phyloP scores from a whole-genome alignment of 306 rosid species.

The Begonia fuchsioides region DNA sequence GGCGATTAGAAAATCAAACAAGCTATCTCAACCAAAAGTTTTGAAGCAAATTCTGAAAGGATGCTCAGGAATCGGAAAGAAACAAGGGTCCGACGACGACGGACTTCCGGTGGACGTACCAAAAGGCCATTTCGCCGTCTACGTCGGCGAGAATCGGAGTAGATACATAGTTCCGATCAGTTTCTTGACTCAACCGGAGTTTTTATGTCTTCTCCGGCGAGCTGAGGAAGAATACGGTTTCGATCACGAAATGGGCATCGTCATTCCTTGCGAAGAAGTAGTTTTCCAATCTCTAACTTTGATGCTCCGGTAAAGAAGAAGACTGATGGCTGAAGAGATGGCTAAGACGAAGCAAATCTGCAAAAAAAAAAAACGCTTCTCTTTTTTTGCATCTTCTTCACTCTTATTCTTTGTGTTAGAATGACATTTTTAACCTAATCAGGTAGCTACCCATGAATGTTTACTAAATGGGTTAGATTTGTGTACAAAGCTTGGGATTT shows the following conservation, averaged over 20 bases:
- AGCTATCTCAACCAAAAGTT: constrained; percentile 51
- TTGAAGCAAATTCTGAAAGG: constrained; percentile 70
- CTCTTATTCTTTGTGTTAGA: background rate
- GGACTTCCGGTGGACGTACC: constrained; percentile 71
- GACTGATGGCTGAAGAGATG: background rate
- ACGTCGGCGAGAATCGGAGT: constrained; percentile 72
- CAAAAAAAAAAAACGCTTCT: background rate
- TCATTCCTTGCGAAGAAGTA: constrained; percentile 88
- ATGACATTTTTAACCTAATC: background rate
- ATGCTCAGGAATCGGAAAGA: constrained; percentile 67
- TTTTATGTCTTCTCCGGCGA: constrained; percentile 64
- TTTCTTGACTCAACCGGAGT: constrained; percentile 60
- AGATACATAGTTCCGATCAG: constrained; percentile 85
- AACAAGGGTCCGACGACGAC: constrained; percentile 25
- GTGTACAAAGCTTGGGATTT: background rate
- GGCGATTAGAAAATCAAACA: constrained; percentile 61
- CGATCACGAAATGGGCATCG: constrained; percentile 85
- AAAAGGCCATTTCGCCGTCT: constrained; percentile 79
- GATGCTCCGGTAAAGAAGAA: constrained; percentile 19
- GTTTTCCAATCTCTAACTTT: constrained; percentile 73
- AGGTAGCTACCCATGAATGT: background rate
- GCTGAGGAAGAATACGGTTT: constrained; percentile 95
- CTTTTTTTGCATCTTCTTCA: constrained; percentile 1
- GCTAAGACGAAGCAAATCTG: background rate
- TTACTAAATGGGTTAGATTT: background rate